Base-by-base conservation (phyloP, 768 basidiomycete genomes). In the Guyanaporus albipodus region DNA sequence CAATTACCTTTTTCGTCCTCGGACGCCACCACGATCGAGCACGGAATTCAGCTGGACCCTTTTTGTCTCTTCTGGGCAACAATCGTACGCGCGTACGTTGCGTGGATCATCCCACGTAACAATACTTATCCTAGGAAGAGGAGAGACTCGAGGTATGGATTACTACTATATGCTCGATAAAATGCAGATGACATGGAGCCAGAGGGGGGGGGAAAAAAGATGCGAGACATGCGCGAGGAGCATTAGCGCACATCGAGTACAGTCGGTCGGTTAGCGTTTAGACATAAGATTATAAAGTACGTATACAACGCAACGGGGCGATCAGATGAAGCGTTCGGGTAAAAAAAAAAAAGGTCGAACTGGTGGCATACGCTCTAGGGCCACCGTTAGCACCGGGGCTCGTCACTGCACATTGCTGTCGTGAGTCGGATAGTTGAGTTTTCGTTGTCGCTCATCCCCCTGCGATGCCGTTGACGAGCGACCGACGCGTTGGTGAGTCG, bases 281-380 rank as follows among this genome's bases (percentile, higher is more conserved):
- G 59, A 33, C 53, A 67, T 67, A 66, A 67, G 27, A 55, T 67
- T 63, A 56, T 54, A 59, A 38, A 50, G 49, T 66, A 57, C 23
- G 55, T 61, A 59, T 63, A 51, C 53, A 65, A 58, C 52, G 37
- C 8, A 11, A 36, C 35, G 37, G 38, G 35, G 37, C 21, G 28
- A 23, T 42, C 54, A 49, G 53, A 59, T 61, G 32, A 57, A 58
- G 55, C 58, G 49, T 26, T 27, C 12, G 43, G 28, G 38, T 44
- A 46, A 50, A 46, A 46, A 23, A 28, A 41, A 28, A 8, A 15
- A n/a, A n/a, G n/a, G n/a, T n/a, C n/a, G n/a, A n/a, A n/a, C n/a
- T n/a, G n/a, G n/a, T n/a, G n/a, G n/a, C n/a, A n/a, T n/a, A n/a
- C n/a, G n/a, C n/a, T n/a, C n/a, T n/a, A n/a, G n/a, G n/a, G n/a